phyloP scores from a whole-genome alignment of 139 green algal genomes.

The Closterium sp. region DNA sequence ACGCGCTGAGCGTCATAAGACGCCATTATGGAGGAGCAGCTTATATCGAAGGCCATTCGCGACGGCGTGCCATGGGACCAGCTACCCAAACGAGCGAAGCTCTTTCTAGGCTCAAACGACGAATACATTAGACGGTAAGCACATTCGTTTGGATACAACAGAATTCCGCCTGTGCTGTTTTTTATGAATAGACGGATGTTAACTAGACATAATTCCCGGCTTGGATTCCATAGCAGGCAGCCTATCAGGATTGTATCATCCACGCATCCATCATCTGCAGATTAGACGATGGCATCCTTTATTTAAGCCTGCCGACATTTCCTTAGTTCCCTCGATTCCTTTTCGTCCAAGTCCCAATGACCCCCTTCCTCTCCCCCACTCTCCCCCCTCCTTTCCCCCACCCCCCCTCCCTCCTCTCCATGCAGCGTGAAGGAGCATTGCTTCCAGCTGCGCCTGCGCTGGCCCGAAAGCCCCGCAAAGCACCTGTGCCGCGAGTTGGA shows the following conservation, averaged over 20 bases:
- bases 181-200: no score
- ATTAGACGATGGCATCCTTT: no score
- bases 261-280: no score
- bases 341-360: not conserved
- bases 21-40: slow-evolving; percentile 27
- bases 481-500: slow-evolving; percentile 72
- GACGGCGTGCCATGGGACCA: slow-evolving; percentile 35
- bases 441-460: slow-evolving; percentile 72
- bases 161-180: no score
- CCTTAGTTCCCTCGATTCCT: no score
- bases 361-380: not conserved
- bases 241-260: no score
- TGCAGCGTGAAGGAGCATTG: slow-evolving; percentile 52
- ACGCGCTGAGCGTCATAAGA: not conserved
- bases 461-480: slow-evolving; percentile 65
- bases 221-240: no score
- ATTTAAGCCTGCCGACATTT: no score
- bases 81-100: slow-evolving; percentile 41
- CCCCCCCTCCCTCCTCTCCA: not conserved
- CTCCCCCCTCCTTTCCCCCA: not conserved
- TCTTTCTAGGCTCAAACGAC: slow-evolving; percentile 34
- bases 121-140: slow-evolving; percentile 26
- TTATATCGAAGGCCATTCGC: slow-evolving; percentile 36
- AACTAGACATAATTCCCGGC: no score
- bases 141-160: no score